A percentile compares a stretch with the other conserved stretches of the same genome.
phyloP scores from a whole-genome alignment of 768 basidiomycete genomes.

The Holtermanniella nyarrowii region DNA sequence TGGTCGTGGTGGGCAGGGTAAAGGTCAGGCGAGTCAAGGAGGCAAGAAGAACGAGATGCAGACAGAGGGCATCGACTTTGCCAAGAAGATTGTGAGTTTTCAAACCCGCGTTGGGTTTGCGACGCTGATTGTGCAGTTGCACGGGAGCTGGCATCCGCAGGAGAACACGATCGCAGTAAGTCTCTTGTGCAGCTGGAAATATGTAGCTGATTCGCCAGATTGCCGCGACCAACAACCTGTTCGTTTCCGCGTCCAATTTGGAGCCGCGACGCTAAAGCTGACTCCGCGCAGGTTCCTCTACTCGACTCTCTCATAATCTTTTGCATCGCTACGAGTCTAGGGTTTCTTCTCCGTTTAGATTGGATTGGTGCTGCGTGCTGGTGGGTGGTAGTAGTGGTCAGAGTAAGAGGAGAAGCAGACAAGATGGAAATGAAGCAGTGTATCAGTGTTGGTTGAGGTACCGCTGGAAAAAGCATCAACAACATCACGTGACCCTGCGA shows the following conservation, averaged over 20 bases:
- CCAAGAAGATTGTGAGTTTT: slow-evolving; percentile 39
- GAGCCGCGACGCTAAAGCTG: background rate
- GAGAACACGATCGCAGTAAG: slow-evolving; percentile 96
- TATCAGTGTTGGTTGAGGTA: background rate
- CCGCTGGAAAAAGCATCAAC: background rate
- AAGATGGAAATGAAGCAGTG: background rate
- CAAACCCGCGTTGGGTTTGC: background rate
- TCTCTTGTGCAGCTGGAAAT: slow-evolving; percentile 12
- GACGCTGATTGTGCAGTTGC: slow-evolving; percentile 48
- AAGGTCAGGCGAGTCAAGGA: slow-evolving; percentile 50
- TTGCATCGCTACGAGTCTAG: background rate
- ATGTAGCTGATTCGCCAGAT: slow-evolving; percentile 49
- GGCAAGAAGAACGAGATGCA: slow-evolving; percentile 65
- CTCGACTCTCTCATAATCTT: slow-evolving; percentile 33
- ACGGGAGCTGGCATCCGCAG: slow-evolving; percentile 74
- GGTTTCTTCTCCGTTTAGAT: background rate
- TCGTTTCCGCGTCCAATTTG: slow-evolving; percentile 21
- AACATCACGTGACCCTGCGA: background rate
- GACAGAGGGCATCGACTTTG: slow-evolving; percentile 71
- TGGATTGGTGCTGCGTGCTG: background rate
- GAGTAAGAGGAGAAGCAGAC: background rate
- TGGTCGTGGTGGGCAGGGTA: too few species aligned
- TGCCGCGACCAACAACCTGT: slow-evolving; percentile 93
- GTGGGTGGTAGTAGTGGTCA: background rate
- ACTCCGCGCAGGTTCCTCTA: slow-evolving; percentile 33